Evolutionary conservation across 2,329 filamentous ascomycete genomes (phyloP).

Genomic region (Rutstroemia sp.): DNA sequence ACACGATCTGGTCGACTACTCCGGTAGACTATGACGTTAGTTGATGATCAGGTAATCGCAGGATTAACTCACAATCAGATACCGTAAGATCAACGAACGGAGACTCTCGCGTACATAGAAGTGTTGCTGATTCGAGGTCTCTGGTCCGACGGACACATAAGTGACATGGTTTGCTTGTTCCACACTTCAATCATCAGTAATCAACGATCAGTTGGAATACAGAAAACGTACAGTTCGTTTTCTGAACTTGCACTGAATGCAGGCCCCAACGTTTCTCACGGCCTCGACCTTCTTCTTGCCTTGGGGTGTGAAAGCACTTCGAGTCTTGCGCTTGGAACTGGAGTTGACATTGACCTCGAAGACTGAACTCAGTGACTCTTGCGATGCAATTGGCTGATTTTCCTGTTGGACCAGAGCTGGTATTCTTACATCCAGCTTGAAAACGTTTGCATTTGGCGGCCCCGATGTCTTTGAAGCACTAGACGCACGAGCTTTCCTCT

Average conservation of each 20-base stretch:
- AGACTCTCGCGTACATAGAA: conserved; percentile 7
- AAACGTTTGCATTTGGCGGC: neutral
- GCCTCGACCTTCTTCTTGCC: conserved; percentile 12
- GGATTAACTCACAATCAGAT: conserved; percentile 3
- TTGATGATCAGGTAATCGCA: neutral
- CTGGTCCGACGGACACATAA: conserved; percentile 4
- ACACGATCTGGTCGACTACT: neutral
- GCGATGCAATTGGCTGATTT: neutral
- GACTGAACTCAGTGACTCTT: conserved; percentile 6
- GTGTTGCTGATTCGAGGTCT: neutral
- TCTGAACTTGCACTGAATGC: conserved; percentile 25
- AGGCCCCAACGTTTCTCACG: conserved; percentile 25
- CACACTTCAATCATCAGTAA: conserved; percentile 4
- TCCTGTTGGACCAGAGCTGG: neutral
- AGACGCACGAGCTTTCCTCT: neutral
- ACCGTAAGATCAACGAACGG: conserved; percentile 10
- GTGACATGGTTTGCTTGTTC: conserved; percentile 3
- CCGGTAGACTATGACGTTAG: neutral
- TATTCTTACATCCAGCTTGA: conserved; percentile 1
- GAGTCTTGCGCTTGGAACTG: conserved; percentile 3
- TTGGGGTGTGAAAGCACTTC: conserved; percentile 7
- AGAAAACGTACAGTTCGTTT: conserved; percentile 21
- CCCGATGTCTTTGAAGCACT: neutral
- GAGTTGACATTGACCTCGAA: conserved; percentile 6
- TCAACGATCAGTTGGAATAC: no score